A percentile compares a stretch with the other conserved stretches of the same genome.
phyloP scores from a whole-genome alignment of 192 early-diverging fungal genomes.

The Geosiphon pyriformis region DNA sequence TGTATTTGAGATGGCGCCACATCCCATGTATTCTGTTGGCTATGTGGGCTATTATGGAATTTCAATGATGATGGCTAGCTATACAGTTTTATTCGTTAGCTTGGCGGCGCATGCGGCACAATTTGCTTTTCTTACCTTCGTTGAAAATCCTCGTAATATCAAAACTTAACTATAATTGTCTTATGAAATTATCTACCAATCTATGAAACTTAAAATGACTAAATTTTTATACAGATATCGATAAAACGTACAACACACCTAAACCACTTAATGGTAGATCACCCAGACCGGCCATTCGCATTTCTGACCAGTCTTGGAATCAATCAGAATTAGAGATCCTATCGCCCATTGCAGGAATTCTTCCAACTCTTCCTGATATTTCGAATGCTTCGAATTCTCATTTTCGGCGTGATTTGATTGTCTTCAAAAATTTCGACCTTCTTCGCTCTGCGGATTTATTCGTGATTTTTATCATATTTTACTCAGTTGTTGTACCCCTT shows the following conservation, averaged over 20 bases:
- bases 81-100: constrained; percentile 85
- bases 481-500: constrained; percentile 68
- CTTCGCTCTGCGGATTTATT: constrained; percentile 82
- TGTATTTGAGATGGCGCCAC: constrained; percentile 94
- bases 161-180: too few relatives aligned
- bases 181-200: background rate
- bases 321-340: background rate
- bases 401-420: constrained; percentile 79
- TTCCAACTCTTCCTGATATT: constrained; percentile 2
- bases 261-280: constrained; percentile 30
- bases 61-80: constrained; percentile 85
- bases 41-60: constrained; percentile 95
- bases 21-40: constrained; percentile 99
- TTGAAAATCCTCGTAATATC: constrained; percentile 94
- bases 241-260: constrained; percentile 57
- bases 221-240: constrained; percentile 40
- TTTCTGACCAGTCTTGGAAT: constrained; percentile 20
- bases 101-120: constrained; percentile 85
- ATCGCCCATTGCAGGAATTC: constrained; percentile 9
- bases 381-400: constrained; percentile 39
- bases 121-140: constrained; percentile 81
- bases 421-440: constrained; percentile 88
- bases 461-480: constrained; percentile 66
- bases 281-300: background rate
- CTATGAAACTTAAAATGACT: background rate